Base-by-base conservation (phyloP, 2,329 filamentous ascomycete species). In the Alternaria burnsii region DNA sequence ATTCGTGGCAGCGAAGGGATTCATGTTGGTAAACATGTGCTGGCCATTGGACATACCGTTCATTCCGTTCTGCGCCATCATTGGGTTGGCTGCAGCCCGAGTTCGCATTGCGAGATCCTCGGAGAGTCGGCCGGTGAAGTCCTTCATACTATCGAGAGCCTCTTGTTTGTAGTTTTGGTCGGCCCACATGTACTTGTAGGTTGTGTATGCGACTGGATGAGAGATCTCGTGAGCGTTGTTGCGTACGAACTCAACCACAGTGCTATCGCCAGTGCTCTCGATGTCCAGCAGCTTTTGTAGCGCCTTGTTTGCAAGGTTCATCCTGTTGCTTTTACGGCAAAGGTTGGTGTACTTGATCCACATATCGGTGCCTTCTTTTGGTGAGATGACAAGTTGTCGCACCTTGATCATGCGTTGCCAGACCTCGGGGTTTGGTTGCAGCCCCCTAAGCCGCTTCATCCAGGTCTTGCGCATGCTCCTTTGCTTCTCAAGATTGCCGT, bases 311-410 rank as follows among this genome's bases (percentile, higher is more conserved):
- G 95, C 95, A 50, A 99, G 86, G 10, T 95, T 94, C 85, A 94
- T 94, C 30, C 95, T 91, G 59, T 93, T 91, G 44, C 94, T 97
- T 79, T 99, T 99, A 72, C 96, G 91, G 79, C 96, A 99, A 6
- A 99, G 87, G 72, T 98, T 99, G 72, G 95, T 92, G 77, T 97
- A 99, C 77, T 99, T 99, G 83, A 99, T 98, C 89, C 94, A 97
- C 93, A 99, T 99, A 72, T 97, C 92, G 84, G 97, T 93, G 73
- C 97, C 97, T 77, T 99, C 94, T 34, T 88, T 88, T 0, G 96
- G 94, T 0, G 90, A 90, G 62, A 98, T 94, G 60, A 99, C 95
- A 52, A 99, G 85, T 20, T 93, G 92, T 61, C 95, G 89, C 32
- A 99, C 89, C 75, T 97, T 95, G 56, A 99, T 88, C 93, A 98